Base-by-base conservation (phyloP, 2,329 filamentous ascomycete genomes). In the Uncinocarpus reesii region DNA sequence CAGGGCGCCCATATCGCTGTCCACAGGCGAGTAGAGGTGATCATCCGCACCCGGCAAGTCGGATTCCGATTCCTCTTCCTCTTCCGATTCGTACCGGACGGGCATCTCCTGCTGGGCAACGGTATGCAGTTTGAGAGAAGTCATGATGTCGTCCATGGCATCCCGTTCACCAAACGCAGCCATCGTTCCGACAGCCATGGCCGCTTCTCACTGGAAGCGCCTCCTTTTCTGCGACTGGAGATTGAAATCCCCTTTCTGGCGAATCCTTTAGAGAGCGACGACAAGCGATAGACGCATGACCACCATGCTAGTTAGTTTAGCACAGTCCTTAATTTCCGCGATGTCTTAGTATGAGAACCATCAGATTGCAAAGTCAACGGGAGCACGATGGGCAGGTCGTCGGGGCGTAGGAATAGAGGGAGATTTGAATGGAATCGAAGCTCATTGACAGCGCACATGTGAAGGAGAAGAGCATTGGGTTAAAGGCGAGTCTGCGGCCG, bases 41-140 rank as follows among this genome's bases (percentile, higher is more conserved):
- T 53, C 51, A 15, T 55, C 41, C 3, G 40, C 34, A n/a, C 18
- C 38, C 20, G 49, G 29, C 16, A 32, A 21, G 29, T 55, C 55
- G 1, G 47, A 20, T 40, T 54, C 55, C 23, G 53, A 56, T 23
- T 53, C 38, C 26, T 55, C 52, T 28, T 56, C 55, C 24, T 56
- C 55, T 13, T 54, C 53, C 1, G 55, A 54, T 47, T 55, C 53
- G 34, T 56, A 56, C 41, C 44, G 46, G 28, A 16, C 40, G 4
- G 42, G 43, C 36, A 54, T 51, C 15, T 46, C 38, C 29, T 45
- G 44, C n/a, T 15, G 7, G 13, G 42, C 42, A 28, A 45, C 32
- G 35, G 21, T 32, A 31, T 49, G 42, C 47, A 52, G n/a, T 3
- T 48, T 48, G 16, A 37, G 23, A 5, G 36, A 26, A 3, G 38